These are phyloP conservation scores for Breynia disticha DNA, from an alignment of 441 rosid genomes.

Conservation along the genomic window DNA sequence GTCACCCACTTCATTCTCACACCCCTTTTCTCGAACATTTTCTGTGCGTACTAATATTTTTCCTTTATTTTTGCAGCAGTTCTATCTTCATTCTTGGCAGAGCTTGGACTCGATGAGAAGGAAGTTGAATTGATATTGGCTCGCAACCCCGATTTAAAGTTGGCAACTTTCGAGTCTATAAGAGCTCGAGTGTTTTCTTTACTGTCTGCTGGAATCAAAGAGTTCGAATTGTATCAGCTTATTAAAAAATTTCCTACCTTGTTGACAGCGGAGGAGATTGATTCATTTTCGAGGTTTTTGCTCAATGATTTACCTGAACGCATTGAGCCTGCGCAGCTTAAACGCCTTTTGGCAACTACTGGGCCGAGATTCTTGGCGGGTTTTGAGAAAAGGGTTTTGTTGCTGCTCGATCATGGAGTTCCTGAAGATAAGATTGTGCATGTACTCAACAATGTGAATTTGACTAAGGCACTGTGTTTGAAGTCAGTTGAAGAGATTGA, in stretches of 20 bases:
- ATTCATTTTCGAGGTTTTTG: constrained; percentile 32
- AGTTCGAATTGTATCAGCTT: constrained; percentile 32
- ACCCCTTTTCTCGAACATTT: constrained; percentile 19
- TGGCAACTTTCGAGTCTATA: constrained; percentile 23
- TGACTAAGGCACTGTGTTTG: constrained; percentile 41
- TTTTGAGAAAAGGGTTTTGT: constrained; percentile 46
- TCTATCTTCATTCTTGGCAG: constrained; percentile 32
- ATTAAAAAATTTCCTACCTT: constrained; percentile 41
- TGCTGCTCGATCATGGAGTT: constrained; percentile 38
- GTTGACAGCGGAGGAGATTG: constrained; percentile 41
- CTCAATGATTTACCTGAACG: constrained; percentile 31
- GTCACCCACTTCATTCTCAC: constrained; percentile 11
- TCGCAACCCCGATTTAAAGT: constrained; percentile 34
- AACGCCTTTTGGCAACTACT: constrained; percentile 34
- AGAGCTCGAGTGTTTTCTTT: constrained; percentile 29
- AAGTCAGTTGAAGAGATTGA: constrained; percentile 53
- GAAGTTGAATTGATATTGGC: constrained; percentile 28
- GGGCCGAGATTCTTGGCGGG: constrained; percentile 42
- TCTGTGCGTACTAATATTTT: background rate
- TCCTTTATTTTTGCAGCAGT: constrained; percentile 25
- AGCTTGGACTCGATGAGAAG: constrained; percentile 32
- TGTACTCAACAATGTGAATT: constrained; percentile 48
- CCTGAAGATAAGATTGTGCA: constrained; percentile 43
- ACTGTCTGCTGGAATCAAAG: constrained; percentile 40
- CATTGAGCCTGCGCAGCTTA: constrained; percentile 43